These are phyloP conservation scores for Casuarina equisetifolia DNA, from an alignment of 306 rosid species.

Conservation along the genomic window DNA sequence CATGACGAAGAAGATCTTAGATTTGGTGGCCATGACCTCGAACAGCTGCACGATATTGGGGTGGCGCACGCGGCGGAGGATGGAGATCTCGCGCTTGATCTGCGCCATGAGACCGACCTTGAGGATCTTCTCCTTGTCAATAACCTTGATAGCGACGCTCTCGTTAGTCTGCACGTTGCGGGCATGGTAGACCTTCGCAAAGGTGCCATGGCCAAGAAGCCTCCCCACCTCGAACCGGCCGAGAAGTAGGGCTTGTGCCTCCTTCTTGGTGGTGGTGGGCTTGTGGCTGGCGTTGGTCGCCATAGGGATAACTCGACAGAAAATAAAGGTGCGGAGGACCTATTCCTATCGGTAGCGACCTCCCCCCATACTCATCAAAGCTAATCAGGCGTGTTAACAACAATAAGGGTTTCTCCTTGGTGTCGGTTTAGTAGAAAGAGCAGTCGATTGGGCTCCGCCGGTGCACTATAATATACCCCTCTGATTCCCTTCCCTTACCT, in stretches of 20 bases:
- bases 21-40: constrained; percentile 93
- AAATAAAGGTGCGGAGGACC: not conserved
- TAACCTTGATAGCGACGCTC: constrained; percentile 83
- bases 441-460: no score
- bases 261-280: constrained; percentile 37
- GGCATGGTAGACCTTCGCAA: constrained; percentile 87
- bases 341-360: not conserved
- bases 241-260: constrained; percentile 41
- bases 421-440: no score
- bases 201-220: constrained; percentile 88
- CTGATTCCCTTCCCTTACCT: not conserved
- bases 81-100: constrained; percentile 95
- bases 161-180: constrained; percentile 64
- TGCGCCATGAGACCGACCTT: constrained; percentile 82
- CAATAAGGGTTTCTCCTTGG: no score
- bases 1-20: constrained; percentile 93
- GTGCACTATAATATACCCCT: no score
- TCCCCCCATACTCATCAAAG: no score
- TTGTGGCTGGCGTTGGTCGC: constrained; percentile 9
- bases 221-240: constrained; percentile 86
- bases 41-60: constrained; percentile 90
- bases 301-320: not conserved
- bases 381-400: no score
- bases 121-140: constrained; percentile 88
- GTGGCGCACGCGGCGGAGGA: constrained; percentile 93